Percentiles rank a stretch among this genome's conserved stretches.
phyloP scores from a whole-genome alignment of 306 rosid genomes.

The Trichosanthes cucumerina region DNA sequence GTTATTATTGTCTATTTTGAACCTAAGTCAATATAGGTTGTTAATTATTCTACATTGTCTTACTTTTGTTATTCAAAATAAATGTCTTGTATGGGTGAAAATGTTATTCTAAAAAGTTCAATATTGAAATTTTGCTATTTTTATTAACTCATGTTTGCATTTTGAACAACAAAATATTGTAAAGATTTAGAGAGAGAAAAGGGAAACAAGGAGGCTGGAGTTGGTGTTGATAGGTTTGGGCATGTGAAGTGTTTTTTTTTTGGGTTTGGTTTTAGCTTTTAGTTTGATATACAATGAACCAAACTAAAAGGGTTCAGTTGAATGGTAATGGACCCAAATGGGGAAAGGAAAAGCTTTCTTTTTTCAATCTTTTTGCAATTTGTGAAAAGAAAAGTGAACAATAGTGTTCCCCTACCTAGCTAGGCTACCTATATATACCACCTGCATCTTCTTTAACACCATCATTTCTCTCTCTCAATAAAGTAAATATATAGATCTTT shows the following conservation, averaged over 20 bases:
- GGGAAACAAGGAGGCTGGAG: neutral
- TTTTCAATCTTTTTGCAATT: neutral
- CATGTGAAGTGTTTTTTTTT: neutral
- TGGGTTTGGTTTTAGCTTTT: neutral
- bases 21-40: too few relatives aligned
- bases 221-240: neutral
- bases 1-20: too few relatives aligned
- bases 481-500: neutral
- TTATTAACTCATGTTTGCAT: neutral
- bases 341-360: neutral
- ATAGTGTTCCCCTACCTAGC: neutral
- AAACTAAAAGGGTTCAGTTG: neutral
- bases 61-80: too few relatives aligned
- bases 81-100: too few relatives aligned
- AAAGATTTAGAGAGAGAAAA: neutral
- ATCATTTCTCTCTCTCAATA: neutral
- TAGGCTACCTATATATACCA: neutral
- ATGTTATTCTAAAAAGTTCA: too few relatives aligned
- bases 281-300: slow-evolving; percentile 8
- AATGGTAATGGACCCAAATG: neutral
- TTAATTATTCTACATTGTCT: too few relatives aligned
- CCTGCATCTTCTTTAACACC: neutral
- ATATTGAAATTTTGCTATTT: too few relatives aligned
- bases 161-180: neutral
- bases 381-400: neutral